A percentile compares a stretch with the other conserved stretches of the same genome.
Conservation (phyloP, 148 eudicot species). For the Rhododendron ovatum region DNA sequence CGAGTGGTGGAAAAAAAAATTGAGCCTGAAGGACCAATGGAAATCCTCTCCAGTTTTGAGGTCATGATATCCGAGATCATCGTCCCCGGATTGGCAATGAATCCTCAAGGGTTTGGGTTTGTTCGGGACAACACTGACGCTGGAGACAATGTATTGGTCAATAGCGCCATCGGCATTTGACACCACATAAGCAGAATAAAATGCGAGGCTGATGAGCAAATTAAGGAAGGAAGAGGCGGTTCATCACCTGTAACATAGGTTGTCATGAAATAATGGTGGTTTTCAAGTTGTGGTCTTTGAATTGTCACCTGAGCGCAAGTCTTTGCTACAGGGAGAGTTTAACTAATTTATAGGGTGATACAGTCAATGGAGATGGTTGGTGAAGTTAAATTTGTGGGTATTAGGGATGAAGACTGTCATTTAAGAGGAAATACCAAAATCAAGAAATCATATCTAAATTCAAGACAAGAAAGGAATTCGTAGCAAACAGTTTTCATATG, state of each 20-base stretch:
- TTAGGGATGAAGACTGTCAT: neutral
- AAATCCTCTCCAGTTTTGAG: neutral
- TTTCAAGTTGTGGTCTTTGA: neutral
- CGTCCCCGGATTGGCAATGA: neutral
- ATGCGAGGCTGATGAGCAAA: neutral
- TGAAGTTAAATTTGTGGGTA: neutral
- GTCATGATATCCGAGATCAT: neutral
- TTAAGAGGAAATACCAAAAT: neutral
- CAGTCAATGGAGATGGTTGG: neutral
- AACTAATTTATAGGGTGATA: neutral
- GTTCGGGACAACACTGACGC: neutral
- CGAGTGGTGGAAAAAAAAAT: neutral
- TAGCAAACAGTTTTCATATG: too few species aligned
- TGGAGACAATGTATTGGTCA: neutral
- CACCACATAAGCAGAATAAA: neutral
- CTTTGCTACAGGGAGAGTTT: neutral
- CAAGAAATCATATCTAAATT: neutral
- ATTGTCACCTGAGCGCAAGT: neutral
- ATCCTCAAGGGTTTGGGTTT: neutral
- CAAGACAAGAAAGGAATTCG: neutral
- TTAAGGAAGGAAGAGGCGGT: neutral
- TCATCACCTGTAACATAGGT: neutral
- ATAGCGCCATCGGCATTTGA: neutral
- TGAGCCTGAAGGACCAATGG: neutral
- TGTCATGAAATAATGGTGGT: neutral